Evolutionary conservation across 2,329 filamentous ascomycete species (phyloP).

Genomic region (Aureobasidium sp.): DNA sequence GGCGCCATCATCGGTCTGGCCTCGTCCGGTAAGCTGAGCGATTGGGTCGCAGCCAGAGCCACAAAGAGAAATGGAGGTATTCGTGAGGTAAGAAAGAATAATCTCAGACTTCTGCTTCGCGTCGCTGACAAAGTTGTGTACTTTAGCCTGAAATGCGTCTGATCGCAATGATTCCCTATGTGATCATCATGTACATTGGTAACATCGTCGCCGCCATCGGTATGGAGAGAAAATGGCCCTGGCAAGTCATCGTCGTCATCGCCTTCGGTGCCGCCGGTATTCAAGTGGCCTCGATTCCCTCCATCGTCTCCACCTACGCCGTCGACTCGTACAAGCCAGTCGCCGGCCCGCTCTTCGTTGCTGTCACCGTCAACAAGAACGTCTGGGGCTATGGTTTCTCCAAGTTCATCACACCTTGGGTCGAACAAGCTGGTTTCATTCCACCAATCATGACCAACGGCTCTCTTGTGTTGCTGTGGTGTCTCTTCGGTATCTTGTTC

Average conservation of each 20-base stretch:
- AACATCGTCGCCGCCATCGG: slow-evolving; percentile 48
- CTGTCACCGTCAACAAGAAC: slow-evolving; percentile 59
- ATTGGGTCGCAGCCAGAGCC: slow-evolving; percentile 50
- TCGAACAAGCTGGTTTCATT: slow-evolving; percentile 44
- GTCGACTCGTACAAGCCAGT: slow-evolving; percentile 60
- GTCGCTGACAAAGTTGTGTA: neutral
- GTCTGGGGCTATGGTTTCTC: slow-evolving; percentile 56
- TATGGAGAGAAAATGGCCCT: slow-evolving; percentile 39
- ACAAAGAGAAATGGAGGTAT: slow-evolving; percentile 50
- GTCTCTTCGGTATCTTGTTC: slow-evolving; percentile 48
- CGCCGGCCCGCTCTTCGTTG: slow-evolving; percentile 52
- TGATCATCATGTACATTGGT: slow-evolving; percentile 48
- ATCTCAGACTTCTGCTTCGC: neutral
- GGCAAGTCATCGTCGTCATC: slow-evolving; percentile 51
- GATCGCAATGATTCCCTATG: slow-evolving; percentile 46
- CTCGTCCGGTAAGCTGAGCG: slow-evolving; percentile 49
- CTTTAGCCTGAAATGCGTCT: slow-evolving; percentile 18
- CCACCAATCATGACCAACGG: slow-evolving; percentile 56
- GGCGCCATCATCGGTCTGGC: slow-evolving; percentile 49
- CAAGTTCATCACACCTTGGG: slow-evolving; percentile 43
- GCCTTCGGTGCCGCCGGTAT: slow-evolving; percentile 53
- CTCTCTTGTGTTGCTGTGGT: slow-evolving; percentile 47
- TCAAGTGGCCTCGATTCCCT: slow-evolving; percentile 54
- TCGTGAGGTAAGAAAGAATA: slow-evolving; percentile 34
- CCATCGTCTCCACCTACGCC: slow-evolving; percentile 53